Evolutionary conservation across 768 basidiomycete genomes (phyloP).

Genomic region (Calocybe gangraenosa): DNA sequence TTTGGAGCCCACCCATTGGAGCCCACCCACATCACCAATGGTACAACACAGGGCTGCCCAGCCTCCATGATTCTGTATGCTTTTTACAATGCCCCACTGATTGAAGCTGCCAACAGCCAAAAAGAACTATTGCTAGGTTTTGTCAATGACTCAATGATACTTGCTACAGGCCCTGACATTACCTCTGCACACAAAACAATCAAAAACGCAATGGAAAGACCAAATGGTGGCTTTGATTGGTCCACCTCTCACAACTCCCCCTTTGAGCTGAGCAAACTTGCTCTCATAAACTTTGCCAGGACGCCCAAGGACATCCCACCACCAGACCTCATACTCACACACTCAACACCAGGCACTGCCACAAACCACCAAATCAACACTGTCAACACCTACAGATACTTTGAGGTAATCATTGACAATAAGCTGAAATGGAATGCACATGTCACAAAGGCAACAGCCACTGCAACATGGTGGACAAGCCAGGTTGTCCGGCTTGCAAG

Average conservation of each 20-base stretch:
- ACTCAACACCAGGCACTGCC: background rate
- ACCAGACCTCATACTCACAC: background rate
- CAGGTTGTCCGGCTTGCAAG: background rate
- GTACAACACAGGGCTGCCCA: constrained; percentile 24
- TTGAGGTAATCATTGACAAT: constrained; percentile 3
- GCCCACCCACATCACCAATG: constrained; percentile 15
- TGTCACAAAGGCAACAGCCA: constrained; percentile 1
- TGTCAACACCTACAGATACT: background rate
- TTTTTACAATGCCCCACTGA: constrained; percentile 22
- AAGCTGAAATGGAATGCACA: constrained; percentile 13
- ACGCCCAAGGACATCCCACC: background rate
- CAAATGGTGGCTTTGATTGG: constrained; percentile 23
- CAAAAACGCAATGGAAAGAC: constrained; percentile 19
- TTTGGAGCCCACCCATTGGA: constrained; percentile 9
- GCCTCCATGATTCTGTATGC: constrained; percentile 23
- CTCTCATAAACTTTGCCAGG: background rate
- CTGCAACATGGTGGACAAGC: constrained; percentile 3
- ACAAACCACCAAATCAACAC: background rate
- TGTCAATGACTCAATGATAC: constrained; percentile 17
- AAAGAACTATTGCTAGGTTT: background rate
- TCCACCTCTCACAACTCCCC: constrained; percentile 21
- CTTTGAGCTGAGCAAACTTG: constrained; percentile 18
- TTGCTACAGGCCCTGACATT: constrained; percentile 22
- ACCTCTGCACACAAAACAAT: constrained; percentile 13
- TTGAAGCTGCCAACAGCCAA: constrained; percentile 5